Evolutionary conservation across 116 monocot species (phyloP).

Genomic region (Iris pallida): DNA sequence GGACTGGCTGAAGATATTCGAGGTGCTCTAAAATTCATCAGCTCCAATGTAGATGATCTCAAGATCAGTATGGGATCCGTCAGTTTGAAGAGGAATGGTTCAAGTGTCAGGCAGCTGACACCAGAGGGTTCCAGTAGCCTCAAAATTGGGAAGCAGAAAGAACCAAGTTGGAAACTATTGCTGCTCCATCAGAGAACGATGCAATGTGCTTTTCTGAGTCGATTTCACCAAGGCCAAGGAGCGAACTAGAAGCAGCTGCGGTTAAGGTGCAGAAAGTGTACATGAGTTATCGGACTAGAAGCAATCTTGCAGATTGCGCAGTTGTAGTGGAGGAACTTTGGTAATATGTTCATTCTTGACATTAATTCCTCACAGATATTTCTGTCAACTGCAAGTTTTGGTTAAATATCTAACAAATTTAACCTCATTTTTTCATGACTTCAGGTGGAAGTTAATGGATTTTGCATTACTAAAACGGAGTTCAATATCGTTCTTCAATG

Average conservation of each 20-base stretch:
- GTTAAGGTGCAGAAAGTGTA: slow-evolving; percentile 82
- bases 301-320: slow-evolving; percentile 89
- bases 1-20: slow-evolving; percentile 11
- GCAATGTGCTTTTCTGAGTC: neutral
- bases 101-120: neutral
- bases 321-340: slow-evolving; percentile 89
- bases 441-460: slow-evolving; percentile 93
- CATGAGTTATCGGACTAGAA: slow-evolving; percentile 79
- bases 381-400: neutral
- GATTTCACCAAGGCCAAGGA: slow-evolving; percentile 26
- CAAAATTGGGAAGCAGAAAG: slow-evolving; percentile 11
- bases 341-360: slow-evolving; percentile 20
- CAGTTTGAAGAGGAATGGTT: slow-evolving; percentile 29
- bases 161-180: neutral
- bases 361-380: neutral
- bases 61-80: slow-evolving; percentile 27
- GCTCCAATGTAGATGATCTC: slow-evolving; percentile 23
- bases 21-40: slow-evolving; percentile 22
- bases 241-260: slow-evolving; percentile 63
- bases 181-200: neutral
- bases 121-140: slow-evolving; percentile 2
- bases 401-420: neutral
- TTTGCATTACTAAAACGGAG: slow-evolving; percentile 79
- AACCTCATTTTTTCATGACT: neutral
- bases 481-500: slow-evolving; percentile 78